Conservation (phyloP, 164 flowering plant genomes). For the Vitis rupestris region DNA sequence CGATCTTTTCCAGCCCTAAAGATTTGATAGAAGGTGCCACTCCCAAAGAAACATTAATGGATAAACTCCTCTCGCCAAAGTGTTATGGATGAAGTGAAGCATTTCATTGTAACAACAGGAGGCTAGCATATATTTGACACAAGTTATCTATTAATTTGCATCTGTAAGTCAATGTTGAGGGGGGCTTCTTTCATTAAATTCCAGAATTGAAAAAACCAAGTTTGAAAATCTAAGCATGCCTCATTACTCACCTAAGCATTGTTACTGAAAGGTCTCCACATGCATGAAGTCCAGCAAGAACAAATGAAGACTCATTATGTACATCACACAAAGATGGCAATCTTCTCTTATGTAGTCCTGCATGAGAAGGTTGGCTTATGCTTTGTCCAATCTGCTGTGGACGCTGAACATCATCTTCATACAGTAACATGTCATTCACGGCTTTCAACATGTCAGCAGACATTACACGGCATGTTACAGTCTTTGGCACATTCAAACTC, state of each 20-base stretch:
- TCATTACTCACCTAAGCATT: constrained; percentile 69
- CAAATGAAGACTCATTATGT: constrained; percentile 33
- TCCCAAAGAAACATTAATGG: too few relatives aligned
- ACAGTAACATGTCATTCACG: constrained; percentile 30
- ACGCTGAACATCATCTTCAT: constrained; percentile 21
- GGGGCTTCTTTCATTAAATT: background rate
- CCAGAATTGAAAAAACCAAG: background rate
- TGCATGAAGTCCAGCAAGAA: constrained; percentile 97
- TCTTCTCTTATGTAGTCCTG: constrained; percentile 10
- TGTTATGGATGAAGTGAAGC: too few relatives aligned
- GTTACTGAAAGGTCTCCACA: constrained; percentile 95
- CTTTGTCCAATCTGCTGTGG: constrained; percentile 13
- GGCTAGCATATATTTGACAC: too few relatives aligned
- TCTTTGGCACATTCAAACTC: constrained; percentile 47
- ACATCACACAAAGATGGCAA: constrained; percentile 8
- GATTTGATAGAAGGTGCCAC: too few relatives aligned
- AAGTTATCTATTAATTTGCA: too few relatives aligned
- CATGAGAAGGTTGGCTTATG: background rate
- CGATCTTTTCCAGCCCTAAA: too few relatives aligned
- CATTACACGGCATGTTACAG: constrained; percentile 65
- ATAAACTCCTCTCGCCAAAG: too few relatives aligned
- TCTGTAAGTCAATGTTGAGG: background rate
- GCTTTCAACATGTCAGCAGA: constrained; percentile 56
- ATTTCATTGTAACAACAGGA: too few relatives aligned
- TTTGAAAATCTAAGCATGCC: background rate